A percentile compares a stretch with the other conserved stretches of the same genome.
These are phyloP conservation scores for Martensiomyces pterosporus DNA, from an alignment of 192 early-diverging fungal genomes.

Conservation along the genomic window DNA sequence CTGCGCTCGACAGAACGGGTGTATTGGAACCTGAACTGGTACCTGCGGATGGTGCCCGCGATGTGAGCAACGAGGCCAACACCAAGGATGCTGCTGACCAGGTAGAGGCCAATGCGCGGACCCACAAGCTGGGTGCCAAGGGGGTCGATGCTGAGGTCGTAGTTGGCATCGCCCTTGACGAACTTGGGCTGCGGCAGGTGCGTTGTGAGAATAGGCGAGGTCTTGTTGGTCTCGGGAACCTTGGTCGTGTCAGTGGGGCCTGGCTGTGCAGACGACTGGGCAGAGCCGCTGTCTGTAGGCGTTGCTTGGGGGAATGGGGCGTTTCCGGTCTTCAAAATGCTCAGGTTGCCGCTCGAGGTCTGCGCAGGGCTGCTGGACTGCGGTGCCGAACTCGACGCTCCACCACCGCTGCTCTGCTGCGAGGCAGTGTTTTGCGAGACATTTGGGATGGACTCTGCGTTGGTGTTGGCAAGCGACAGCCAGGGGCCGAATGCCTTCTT, in stretches of 20 bases:
- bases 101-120: slow-evolving; percentile 29
- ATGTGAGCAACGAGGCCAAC: slow-evolving; percentile 35
- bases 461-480: slow-evolving; percentile 9
- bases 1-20: slow-evolving; percentile 17
- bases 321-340: too few relatives aligned
- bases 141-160: slow-evolving; percentile 24
- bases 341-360: too few relatives aligned
- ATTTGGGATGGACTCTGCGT: slow-evolving; percentile 10
- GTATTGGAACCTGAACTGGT: slow-evolving; percentile 39
- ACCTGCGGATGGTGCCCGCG: slow-evolving; percentile 23
- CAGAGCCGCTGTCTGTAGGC: too few relatives aligned
- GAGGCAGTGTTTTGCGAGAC: background rate
- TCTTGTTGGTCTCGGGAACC: background rate
- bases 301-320: too few relatives aligned
- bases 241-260: too few relatives aligned
- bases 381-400: too few relatives aligned
- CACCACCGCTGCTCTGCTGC: background rate
- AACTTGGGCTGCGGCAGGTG: slow-evolving; percentile 38
- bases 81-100: slow-evolving; percentile 32
- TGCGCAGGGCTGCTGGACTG: too few relatives aligned
- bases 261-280: too few relatives aligned
- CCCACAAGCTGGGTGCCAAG: slow-evolving; percentile 31
- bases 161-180: slow-evolving; percentile 44
- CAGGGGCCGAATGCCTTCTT: slow-evolving; percentile 31
- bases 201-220: slow-evolving; percentile 15